Base-by-base conservation (phyloP, 2,329 filamentous ascomycete species). In the Colletotrichum sp. region DNA sequence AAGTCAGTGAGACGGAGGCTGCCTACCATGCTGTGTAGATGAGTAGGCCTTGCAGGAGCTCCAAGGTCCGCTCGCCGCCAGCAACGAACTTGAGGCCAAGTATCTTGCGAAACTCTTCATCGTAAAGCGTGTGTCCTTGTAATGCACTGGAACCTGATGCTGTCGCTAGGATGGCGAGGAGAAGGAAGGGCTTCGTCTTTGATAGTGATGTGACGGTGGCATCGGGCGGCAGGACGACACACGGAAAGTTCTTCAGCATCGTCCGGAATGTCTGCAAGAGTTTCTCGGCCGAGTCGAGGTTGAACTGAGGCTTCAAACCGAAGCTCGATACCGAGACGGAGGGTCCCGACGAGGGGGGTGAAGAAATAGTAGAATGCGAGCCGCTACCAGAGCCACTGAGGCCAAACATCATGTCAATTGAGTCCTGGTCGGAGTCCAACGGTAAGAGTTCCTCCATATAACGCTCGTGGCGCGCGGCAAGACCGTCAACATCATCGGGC, bases 21-120 rank as follows among this genome's bases (percentile, higher is more conserved):
- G 73, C 84, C 78, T 81, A 92, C 91, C 91, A 93, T 21, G 87
- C 85, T 66, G 89, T 87, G 76, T 92, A 92, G 8, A 92, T 86
- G 30, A 92, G 82, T 24, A 92, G 81, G 5, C 90, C 90, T 77
- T 91, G 89, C 2, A 93, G 80, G 18, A 92, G 78, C 78, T 93
- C 90, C 26, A 92, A 75, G 15, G 86, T 90, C 72, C 89, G 87
- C 83, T 93, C 90, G 0, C 90, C 90, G 5, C 88, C 87, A 0
- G 90, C 86, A 1, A 93, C 89, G 55, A 91, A 89, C 80, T 90
- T 92, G 60, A 90, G 83, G 2, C 87, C 89, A n/a, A 92, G 78
- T 0, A 90, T 85, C 79, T 91, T 91, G 34, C 90, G 85, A 67
- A 92, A 90, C 81, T 92, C 90, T 65, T 89, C 87, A 32, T 92